These are phyloP conservation scores for Nannochloropsis oceanica DNA, from an alignment of 108 stramenopile species.

Conservation along the genomic window DNA sequence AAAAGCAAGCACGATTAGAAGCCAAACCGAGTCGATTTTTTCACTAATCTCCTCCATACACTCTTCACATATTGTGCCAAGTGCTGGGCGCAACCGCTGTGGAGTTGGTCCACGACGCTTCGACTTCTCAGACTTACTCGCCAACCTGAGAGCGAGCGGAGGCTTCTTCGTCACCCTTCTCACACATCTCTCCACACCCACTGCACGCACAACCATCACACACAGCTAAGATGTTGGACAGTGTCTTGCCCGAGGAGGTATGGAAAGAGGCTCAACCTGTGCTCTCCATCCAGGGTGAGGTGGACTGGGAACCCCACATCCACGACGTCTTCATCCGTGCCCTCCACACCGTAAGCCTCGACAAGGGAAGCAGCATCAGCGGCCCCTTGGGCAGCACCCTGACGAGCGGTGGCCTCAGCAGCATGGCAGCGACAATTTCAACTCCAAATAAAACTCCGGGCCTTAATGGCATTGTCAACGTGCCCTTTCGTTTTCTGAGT, in stretches of 20 bases:
- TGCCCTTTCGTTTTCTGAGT: not conserved
- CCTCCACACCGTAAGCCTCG: not conserved
- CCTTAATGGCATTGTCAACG: not conserved
- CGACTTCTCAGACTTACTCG: too few relatives aligned
- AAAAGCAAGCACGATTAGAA: too few relatives aligned
- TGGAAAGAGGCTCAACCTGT: not conserved
- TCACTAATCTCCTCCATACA: too few relatives aligned
- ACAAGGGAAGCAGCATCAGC: not conserved
- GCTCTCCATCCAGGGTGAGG: not conserved
- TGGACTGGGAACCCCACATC: not conserved
- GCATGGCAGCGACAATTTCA: not conserved
- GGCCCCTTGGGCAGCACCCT: not conserved
- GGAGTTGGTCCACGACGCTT: too few relatives aligned
- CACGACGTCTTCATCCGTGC: not conserved
- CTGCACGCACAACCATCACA: too few relatives aligned
- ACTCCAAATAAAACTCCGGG: not conserved
- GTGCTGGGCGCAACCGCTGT: too few relatives aligned
- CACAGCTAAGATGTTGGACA: not conserved
- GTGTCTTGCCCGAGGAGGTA: not conserved
- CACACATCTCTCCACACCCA: too few relatives aligned
- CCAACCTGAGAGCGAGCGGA: too few relatives aligned
- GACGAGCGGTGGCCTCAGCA: not conserved
- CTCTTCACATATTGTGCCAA: too few relatives aligned
- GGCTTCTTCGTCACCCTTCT: too few relatives aligned
- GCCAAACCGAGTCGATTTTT: too few relatives aligned